These are phyloP conservation scores for Beta vulgaris DNA, from an alignment of 148 eudicot species.

Conservation along the genomic window DNA sequence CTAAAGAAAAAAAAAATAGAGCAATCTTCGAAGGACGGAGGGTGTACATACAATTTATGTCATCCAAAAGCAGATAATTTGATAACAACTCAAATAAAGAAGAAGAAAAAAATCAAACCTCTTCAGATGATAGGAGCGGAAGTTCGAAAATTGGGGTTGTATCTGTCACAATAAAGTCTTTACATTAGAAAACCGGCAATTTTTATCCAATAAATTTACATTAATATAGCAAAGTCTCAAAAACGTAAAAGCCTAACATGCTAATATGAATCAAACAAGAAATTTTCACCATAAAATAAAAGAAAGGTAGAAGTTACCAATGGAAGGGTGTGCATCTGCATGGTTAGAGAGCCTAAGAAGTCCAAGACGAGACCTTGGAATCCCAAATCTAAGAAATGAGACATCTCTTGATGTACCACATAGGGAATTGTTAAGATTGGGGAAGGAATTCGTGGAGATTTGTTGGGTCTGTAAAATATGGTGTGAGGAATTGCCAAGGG, in stretches of 20 bases:
- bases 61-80: no score
- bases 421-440: conserved; percentile 9
- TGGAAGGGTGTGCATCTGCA: conserved; percentile 27
- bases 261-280: background rate
- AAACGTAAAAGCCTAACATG: no score
- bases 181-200: background rate
- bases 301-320: conserved; percentile 19
- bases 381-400: conserved; percentile 24
- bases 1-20: no score
- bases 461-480: conserved; percentile 27
- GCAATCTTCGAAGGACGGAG: background rate
- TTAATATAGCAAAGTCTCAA: background rate
- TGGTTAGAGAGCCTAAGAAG: conserved; percentile 25
- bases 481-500: conserved; percentile 20
- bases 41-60: background rate
- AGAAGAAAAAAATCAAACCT: conserved; percentile 37
- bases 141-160: conserved; percentile 37
- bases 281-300: background rate
- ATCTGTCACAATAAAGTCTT: conserved; percentile 34
- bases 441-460: conserved; percentile 15
- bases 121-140: conserved; percentile 61
- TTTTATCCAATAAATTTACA: background rate
- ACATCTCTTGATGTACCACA: conserved; percentile 5
- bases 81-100: background rate
- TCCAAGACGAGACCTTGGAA: conserved; percentile 7